A percentile compares a stretch with the other conserved stretches of the same genome.
Conservation (phyloP, 176 grass and related monocot genomes). For the Juncus effusus region DNA sequence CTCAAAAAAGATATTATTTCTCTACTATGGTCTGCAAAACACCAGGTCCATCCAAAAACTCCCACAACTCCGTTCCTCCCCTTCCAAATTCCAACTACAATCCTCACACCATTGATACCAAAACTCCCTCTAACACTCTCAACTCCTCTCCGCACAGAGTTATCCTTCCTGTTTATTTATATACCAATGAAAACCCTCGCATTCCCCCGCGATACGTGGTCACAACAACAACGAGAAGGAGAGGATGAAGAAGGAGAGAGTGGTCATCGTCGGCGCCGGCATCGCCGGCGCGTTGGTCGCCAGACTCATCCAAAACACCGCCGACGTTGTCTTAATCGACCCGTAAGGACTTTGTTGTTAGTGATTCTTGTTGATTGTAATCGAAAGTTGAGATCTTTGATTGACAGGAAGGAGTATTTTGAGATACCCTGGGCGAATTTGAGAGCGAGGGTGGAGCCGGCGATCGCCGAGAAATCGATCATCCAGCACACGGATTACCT, state of each 20-base stretch:
- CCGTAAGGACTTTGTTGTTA: conserved; percentile 30
- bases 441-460: conserved; percentile 53
- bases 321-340: conserved; percentile 68
- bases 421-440: conserved; percentile 80
- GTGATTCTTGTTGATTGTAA: not conserved
- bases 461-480: conserved; percentile 40
- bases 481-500: conserved; percentile 64
- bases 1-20: too few species aligned
- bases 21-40: too few species aligned
- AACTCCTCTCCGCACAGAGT: too few species aligned
- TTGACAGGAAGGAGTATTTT: conserved; percentile 65
- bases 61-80: too few species aligned
- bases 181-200: too few species aligned
- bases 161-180: too few species aligned
- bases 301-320: conserved; percentile 52
- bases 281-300: conserved; percentile 67
- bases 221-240: too few species aligned
- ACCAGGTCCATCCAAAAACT: too few species aligned
- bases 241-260: conserved; percentile 26
- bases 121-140: too few species aligned
- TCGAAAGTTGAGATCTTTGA: not conserved
- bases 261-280: conserved; percentile 65
- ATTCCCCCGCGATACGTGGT: too few species aligned
- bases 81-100: too few species aligned
- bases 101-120: too few species aligned